Evolutionary conservation across 768 basidiomycete species (phyloP).

Genomic region (Mycena venus): DNA sequence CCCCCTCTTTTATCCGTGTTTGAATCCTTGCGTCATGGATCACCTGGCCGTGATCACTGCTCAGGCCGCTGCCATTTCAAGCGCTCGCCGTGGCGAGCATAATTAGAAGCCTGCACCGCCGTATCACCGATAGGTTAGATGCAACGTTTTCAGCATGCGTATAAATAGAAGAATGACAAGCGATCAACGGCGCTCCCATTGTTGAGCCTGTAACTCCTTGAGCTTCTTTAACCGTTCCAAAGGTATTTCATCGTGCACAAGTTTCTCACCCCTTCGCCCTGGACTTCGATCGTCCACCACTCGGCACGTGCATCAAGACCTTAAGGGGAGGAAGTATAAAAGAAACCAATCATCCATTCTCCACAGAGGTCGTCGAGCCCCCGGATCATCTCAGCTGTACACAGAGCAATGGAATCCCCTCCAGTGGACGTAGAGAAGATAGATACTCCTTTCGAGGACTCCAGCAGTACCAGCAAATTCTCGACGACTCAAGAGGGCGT

Average conservation of each 20-base stretch:
- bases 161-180: too few species aligned
- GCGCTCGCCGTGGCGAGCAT: too few species aligned
- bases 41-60: background rate
- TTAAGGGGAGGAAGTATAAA: background rate
- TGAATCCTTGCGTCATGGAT: background rate
- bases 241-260: too few species aligned
- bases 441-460: conserved; percentile 6
- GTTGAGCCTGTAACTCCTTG: too few species aligned
- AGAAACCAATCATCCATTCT: conserved; percentile 10
- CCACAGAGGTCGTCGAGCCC: background rate
- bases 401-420: conserved; percentile 4
- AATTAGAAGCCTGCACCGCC: too few species aligned
- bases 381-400: conserved; percentile 3
- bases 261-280: background rate
- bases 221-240: too few species aligned
- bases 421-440: conserved; percentile 9
- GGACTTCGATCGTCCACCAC: background rate
- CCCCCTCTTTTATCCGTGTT: background rate
- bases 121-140: too few species aligned
- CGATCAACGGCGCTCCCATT: too few species aligned
- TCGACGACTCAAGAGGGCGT: conserved; percentile 10
- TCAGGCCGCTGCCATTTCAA: too few species aligned
- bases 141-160: too few species aligned
- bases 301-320: background rate
- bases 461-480: background rate